Base-by-base conservation (phyloP, 2,329 filamentous ascomycete species). In the Ophiobolus disseminans region DNA sequence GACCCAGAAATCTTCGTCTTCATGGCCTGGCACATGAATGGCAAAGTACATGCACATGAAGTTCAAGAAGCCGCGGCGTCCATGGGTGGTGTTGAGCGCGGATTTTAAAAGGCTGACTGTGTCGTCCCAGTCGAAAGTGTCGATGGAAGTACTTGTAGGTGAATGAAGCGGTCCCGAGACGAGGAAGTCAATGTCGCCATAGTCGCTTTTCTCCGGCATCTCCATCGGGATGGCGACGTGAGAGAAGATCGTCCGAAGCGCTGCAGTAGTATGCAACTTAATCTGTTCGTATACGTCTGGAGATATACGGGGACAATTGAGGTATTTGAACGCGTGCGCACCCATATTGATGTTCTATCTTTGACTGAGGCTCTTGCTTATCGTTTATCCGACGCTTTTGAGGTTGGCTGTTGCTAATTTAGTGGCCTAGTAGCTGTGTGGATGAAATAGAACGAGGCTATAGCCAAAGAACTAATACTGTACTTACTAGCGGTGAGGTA, bases 221-320 rank as follows among this genome's bases (percentile, higher is more conserved):
- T 68, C 65, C 3, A 50, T 57, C 8, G 62, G 60, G 8, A 68
- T 63, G 6, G 53, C 54, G 21, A 68, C 59, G 36, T 62, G 50
- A 11, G 35, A 17, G 52, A 69, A 69, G 43, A 67, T 37, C 4
- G 32, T 48, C 2, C 36, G 39, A 8, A 69, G 55, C 11, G 41
- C 45, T 3, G 35, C 20, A 1, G 46, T 58, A 10, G 50, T 40
- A 5, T 48, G 49, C 9, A 31, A n/a, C 19, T 65, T 60, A 23
- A 54, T 31, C n/a, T 43, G 45, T 4, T 48, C 17, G 36, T 68
- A 68, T 4, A 63, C 44, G 1, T 46, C 34, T 2, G 40, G 40
- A 1, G 59, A 44, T 5, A 69, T 62, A 17, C 65, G 60, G 3
- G 66, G 66, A 31, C 48, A 60, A 34, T 60, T 17, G 2, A 68